Evolutionary conservation across 345 rosid genomes (phyloP), one percentile per base, ranked within the genome.

Genomic region (Turritis glabra): DNA sequence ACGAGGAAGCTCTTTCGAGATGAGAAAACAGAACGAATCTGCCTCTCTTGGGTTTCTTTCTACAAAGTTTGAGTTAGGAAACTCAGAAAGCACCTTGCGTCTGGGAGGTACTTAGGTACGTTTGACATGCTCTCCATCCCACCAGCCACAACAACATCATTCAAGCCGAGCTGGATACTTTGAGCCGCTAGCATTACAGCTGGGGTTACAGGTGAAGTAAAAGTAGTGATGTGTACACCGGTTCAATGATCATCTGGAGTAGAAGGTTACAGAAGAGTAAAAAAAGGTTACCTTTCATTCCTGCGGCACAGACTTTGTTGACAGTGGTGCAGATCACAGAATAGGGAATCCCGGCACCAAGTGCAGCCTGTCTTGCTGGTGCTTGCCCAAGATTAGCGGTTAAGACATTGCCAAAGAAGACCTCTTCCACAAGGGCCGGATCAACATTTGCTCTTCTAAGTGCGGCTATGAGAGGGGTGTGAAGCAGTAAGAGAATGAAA

Each of bases 61-160:
- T n/a, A 58, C 30, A 52, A 67, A 19, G 44, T 23, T 63, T 19
- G 30, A 52, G 9, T 38, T 8, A 51, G 63, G 18, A 38, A 41
- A 63, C 26, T 62, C 5, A 47, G 21, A 48, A 53, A 22, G 47
- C n/a, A 95, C 99, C 98, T 90, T 60, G 99, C 89, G 79, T 85
- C 89, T 40, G 92, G 85, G 62, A 92, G 77, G 76, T 95, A 95
- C 80, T 95, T 95, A 9, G 98, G 99, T 8, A 81, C 96, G 76
- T 90, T 92, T 10, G 99, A 92, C 98, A 95, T 95, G 84, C 96
- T 92, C 74, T 95, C 98, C 97, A 90, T 95, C 72, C 99, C 99
- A 54, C 97, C 99, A 71, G 98, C 87, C 52, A 95, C 90, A 59
- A 90, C 98, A 80, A 90, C 78, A 77, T 92, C 90, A 79, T 95